Evolutionary conservation across 805 yeast species (phyloP), one percentile per base, ranked within the genome.

Genomic region (Dipodascus geniculatus): DNA sequence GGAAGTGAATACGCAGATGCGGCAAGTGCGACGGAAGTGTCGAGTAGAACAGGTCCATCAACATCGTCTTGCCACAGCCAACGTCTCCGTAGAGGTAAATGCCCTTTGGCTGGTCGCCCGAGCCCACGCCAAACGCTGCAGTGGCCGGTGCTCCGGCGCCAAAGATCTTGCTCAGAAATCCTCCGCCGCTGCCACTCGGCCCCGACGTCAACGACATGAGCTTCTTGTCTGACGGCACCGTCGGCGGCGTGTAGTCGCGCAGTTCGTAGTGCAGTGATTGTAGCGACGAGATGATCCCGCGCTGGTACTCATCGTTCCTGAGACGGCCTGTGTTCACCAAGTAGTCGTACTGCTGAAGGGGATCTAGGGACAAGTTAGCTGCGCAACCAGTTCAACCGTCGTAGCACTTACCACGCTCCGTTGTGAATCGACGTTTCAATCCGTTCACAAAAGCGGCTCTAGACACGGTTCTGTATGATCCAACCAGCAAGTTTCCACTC

Each of bases 41-140:
- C 20, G 79, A 73, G 69, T 90, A 93, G 63, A 93, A 93, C 59
- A 93, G 73, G 68, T 93, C 98, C 98, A 93, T 91, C 56, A 93
- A 73, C 97, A 93, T 91, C 4, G 99, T 93, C 65, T 93, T 91
- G 2, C 99, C 99, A 68, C 98, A 90, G 1, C 99, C 99, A 48
- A 93, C 99, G 67, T 93, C 98, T 22, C 99, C 99, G 68, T 87
- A 93, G 28, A 93, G 74, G 63, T 93, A 93, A 4, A 93, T 84
- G 2, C 99, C 99, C 59, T 77, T 74, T 1, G 93, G 96, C n/a
- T 56, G 58, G 31, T 24, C 33, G 4, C 31, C 49, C 14, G 82
- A 31, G n/a, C 33, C 73, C 19, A 23, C 52, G 23, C 48, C 22
- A 22, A 38, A 47, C 48, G 53, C 35, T 33, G 31, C 23, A 54